Conservation (phyloP, 106 monocot genomes). For the Dendrobium huoshanense region DNA sequence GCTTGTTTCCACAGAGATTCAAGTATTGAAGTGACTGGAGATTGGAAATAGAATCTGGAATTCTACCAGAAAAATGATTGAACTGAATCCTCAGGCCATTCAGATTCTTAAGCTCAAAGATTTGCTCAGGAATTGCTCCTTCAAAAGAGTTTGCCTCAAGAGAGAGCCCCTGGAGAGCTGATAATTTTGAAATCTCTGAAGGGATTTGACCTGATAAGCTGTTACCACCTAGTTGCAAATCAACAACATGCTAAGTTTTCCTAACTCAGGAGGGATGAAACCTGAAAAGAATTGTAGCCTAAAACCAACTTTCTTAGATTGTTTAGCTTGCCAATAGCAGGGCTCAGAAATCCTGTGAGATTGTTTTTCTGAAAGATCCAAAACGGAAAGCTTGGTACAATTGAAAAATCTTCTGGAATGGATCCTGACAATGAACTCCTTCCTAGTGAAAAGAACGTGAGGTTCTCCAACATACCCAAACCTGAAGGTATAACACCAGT, state of each 20-base stretch:
- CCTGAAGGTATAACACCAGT: constrained; percentile 43
- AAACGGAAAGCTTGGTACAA: constrained; percentile 32
- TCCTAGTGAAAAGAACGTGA: constrained; percentile 41
- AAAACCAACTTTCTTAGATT: constrained; percentile 27
- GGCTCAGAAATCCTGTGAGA: constrained; percentile 45
- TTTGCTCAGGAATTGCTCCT: constrained; percentile 42
- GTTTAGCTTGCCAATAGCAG: constrained; percentile 32
- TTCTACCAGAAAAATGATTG: constrained; percentile 47
- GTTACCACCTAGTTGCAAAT: constrained; percentile 35
- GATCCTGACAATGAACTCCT: constrained; percentile 38
- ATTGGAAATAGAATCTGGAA: constrained; percentile 48
- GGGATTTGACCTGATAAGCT: constrained; percentile 52
- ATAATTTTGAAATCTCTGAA: constrained; percentile 42
- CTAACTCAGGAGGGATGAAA: constrained; percentile 53
- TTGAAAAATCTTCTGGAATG: constrained; percentile 70
- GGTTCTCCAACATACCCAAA: constrained; percentile 42
- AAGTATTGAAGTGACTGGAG: constrained; percentile 51
- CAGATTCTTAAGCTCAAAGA: constrained; percentile 47
- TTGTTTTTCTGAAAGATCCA: constrained; percentile 36
- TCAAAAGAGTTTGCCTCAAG: constrained; percentile 37
- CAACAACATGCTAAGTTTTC: constrained; percentile 39
- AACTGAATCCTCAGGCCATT: constrained; percentile 22
- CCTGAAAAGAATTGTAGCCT: constrained; percentile 44
- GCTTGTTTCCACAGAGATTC: constrained; percentile 56
- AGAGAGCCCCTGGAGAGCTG: constrained; percentile 45